phyloP scores from a whole-genome alignment of 805 yeast genomes.

The Lachancea meyersii region DNA sequence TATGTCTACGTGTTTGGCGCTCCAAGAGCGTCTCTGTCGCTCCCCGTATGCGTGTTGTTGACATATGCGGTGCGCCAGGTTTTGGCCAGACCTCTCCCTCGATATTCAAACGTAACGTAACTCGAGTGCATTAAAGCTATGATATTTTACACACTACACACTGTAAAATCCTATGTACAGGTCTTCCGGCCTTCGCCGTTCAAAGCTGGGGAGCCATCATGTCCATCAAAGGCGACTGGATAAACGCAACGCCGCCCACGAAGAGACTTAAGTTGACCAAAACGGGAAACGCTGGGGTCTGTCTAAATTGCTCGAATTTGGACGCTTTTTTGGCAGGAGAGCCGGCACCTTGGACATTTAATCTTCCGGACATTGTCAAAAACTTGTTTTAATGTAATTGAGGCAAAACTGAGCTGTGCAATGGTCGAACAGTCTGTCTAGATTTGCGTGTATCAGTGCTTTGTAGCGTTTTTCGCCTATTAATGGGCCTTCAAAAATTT shows the following conservation, averaged over 20 bases:
- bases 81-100: no score
- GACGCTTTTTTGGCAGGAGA: slow-evolving; percentile 28
- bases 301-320: slow-evolving; percentile 46
- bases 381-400: background rate
- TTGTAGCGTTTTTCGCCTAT: no score
- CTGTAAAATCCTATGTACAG: background rate
- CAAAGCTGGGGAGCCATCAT: slow-evolving; percentile 68
- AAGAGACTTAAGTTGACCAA: slow-evolving; percentile 58
- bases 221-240: slow-evolving; percentile 76
- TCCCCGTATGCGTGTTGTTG: no score
- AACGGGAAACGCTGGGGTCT: slow-evolving; percentile 60
- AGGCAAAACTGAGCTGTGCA: background rate
- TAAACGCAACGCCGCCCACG: slow-evolving; percentile 66
- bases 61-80: no score
- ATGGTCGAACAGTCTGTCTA: background rate
- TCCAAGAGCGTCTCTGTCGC: no score
- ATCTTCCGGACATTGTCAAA: slow-evolving; percentile 16
- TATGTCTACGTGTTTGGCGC: no score
- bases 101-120: no score
- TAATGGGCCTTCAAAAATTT: background rate
- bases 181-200: background rate
- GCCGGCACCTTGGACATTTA: slow-evolving; percentile 29
- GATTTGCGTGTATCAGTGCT: no score
- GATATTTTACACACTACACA: no score
- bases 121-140: no score